Evolutionary conservation across 148 eudicot genomes (phyloP), one percentile per base, ranked within the genome.

Genomic region (Arctostaphylos glauca): DNA sequence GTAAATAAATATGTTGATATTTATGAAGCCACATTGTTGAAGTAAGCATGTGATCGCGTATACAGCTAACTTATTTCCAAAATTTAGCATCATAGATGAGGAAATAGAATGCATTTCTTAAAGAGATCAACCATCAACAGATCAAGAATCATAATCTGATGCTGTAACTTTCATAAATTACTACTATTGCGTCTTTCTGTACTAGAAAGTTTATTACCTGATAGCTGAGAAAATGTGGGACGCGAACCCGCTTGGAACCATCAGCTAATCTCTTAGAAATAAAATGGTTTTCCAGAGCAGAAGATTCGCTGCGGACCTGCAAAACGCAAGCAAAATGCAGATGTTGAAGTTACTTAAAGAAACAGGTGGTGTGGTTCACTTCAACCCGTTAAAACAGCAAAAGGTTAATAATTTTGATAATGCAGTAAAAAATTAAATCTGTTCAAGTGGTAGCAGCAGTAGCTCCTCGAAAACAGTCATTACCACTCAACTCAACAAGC

Each of bases 161-260:
- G 31, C 68, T 0, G 31, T 23, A 9, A 23, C n/a, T 8, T 49
- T 14, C 25, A 50, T 43, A 16, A 7, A 23, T 25, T 9, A 1
- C 59, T 48, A 21, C 5, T 12, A 76, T n/a, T 18, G 23, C 5
- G 23, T 8, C 16, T 5, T 50, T 50, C 16, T 19, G 3, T 12
- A 50, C 56, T 1, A 23, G 2, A 9, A 15, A 38, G 3, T 9
- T 79, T 58, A 84, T 85, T 79, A 94, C 98, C 98, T 89, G 93
- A 48, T 88, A 91, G 83, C 82, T 86, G 79, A 90, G 77, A 31
- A 86, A 87, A 74, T 86, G 90, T 44, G 98, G 98, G 79, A 91
- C 89, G 49, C 92, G 87, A 74, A 96, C 87, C 82, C 99, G 89
- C 90, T 96, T 96, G 31, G 98, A 96, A 62, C 98, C 92, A 89